Conservation (phyloP, 164 flowering plant genomes). For the Annona cherimola region DNA sequence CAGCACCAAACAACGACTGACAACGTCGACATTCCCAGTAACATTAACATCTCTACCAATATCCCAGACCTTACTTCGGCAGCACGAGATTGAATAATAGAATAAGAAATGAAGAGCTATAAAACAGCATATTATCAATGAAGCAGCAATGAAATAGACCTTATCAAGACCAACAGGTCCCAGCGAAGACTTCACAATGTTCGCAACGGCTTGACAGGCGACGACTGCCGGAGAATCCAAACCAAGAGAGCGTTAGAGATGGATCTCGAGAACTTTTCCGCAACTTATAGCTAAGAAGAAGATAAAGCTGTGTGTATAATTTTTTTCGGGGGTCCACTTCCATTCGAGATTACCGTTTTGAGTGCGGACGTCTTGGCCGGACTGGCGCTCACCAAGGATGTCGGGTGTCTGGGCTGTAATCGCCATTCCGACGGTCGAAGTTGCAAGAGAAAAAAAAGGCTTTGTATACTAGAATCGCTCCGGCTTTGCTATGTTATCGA, state of each 20-base stretch:
- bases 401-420: constrained; percentile 47
- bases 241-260: not conserved
- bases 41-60: not conserved
- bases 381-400: constrained; percentile 84
- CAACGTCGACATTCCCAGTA: not conserved
- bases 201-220: constrained; percentile 89
- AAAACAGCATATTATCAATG: not conserved
- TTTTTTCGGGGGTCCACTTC: not conserved
- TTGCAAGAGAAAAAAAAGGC: not conserved
- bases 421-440: constrained; percentile 28
- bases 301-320: not conserved
- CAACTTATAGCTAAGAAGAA: not conserved
- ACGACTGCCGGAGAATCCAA: constrained; percentile 40
- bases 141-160: constrained; percentile 27
- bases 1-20: not conserved
- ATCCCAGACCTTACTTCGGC: not conserved
- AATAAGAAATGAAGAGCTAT: not conserved
- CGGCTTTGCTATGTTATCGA: not conserved
- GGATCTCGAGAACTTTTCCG: not conserved
- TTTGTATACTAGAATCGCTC: not conserved
- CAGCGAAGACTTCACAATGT: constrained; percentile 87
- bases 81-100: not conserved
- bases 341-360: constrained; percentile 62
- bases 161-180: constrained; percentile 99
- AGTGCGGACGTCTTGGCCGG: constrained; percentile 97